Percentiles rank a stretch among this genome's conserved stretches.
These are phyloP conservation scores for Blastobotrys malaysiensis DNA, from an alignment of 1,139 yeast species.

Conservation along the genomic window DNA sequence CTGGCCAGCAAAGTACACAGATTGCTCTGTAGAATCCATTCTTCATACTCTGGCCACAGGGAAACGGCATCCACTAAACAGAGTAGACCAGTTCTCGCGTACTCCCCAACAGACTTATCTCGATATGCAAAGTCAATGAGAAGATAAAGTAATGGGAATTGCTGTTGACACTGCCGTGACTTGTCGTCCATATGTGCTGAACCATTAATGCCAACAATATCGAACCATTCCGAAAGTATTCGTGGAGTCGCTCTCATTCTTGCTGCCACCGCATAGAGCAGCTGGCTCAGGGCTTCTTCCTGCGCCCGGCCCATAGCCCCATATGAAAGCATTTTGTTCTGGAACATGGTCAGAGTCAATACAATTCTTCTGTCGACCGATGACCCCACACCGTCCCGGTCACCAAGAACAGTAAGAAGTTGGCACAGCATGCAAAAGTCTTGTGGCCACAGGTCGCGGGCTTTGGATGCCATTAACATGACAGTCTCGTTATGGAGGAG, in stretches of 20 bases:
- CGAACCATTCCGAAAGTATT: conserved; percentile 19
- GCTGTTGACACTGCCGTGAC: conserved; percentile 8
- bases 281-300: conserved; percentile 18
- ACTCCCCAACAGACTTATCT: conserved; percentile 29
- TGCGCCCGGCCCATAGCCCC: conserved; percentile 10
- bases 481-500: background rate
- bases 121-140: conserved; percentile 27
- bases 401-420: background rate
- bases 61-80: conserved; percentile 27
- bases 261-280: conserved; percentile 20
- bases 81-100: conserved; percentile 29
- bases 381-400: background rate
- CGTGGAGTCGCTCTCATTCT: conserved; percentile 19
- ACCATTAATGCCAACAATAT: conserved; percentile 8
- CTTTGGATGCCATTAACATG: background rate
- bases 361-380: background rate
- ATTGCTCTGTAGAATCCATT: conserved; percentile 29
- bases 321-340: background rate
- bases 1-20: conserved; percentile 30
- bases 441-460: background rate
- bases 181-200: background rate
- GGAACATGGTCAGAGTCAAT: conserved; percentile 12
- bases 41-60: conserved; percentile 20
- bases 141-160: conserved; percentile 27
- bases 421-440: background rate